Evolutionary conservation across 495 filamentous ascomycete genomes (phyloP).

Genomic region (Aspergillus cristatus): DNA sequence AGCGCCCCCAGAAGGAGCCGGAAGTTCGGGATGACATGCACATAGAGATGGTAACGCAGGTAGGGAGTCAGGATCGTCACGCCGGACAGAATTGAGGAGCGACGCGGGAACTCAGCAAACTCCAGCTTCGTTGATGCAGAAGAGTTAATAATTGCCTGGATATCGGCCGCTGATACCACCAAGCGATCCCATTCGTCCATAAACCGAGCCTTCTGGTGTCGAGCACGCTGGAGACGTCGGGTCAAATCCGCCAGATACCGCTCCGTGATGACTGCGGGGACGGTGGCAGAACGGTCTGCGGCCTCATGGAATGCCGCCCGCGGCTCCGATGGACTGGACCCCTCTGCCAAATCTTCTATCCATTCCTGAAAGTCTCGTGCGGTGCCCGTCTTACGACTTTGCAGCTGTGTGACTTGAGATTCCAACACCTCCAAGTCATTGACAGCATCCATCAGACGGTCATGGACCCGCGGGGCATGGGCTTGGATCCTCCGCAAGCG

Average conservation of each 20-base stretch:
- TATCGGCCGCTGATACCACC: conserved; percentile 58
- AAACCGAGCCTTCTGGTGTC: conserved; percentile 75
- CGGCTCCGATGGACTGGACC: conserved; percentile 56
- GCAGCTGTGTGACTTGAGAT: conserved; percentile 64
- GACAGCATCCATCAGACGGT: conserved; percentile 79
- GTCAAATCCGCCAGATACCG: conserved; percentile 87
- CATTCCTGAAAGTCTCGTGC: conserved; percentile 78
- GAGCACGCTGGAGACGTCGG: conserved; percentile 64
- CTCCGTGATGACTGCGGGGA: conserved; percentile 81
- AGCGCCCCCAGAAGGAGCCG: conserved; percentile 52
- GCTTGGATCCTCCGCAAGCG: conserved; percentile 65
- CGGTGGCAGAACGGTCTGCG: conserved; percentile 23
- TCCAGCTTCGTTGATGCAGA: conserved; percentile 70
- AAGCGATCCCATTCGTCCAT: conserved; percentile 77
- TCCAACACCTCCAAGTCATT: conserved; percentile 75
- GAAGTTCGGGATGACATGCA: conserved; percentile 56
- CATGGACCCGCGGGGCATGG: conserved; percentile 72
- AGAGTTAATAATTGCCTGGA: conserved; percentile 79
- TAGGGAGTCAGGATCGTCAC: conserved; percentile 66
- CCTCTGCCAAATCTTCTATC: conserved; percentile 85
- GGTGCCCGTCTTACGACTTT: conserved; percentile 73
- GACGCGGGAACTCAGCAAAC: conserved; percentile 51
- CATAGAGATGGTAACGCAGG: conserved; percentile 70
- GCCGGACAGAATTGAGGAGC: conserved; percentile 44
- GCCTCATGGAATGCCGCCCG: conserved; percentile 38